phyloP scores from a whole-genome alignment of 1,284 basidiomycete genomes.

The Ustilago lituana region DNA sequence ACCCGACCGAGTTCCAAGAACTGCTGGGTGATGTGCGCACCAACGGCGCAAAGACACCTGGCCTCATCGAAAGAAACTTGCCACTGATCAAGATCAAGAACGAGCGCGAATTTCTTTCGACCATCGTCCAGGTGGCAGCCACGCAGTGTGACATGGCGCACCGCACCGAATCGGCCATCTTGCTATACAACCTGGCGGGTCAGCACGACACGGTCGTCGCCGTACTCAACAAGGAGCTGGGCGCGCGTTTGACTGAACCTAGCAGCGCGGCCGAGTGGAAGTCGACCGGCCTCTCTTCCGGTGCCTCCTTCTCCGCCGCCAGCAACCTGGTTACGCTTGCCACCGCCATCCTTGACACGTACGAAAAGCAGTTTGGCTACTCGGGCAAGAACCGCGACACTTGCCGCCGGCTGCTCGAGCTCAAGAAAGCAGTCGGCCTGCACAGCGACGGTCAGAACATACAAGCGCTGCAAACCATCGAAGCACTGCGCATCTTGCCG shows the following conservation, averaged over 20 bases:
- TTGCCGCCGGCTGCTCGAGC: conserved; percentile 75
- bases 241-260: conserved; percentile 71
- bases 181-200: conserved; percentile 92
- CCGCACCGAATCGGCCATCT: conserved; percentile 87
- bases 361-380: conserved; percentile 77
- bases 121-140: conserved; percentile 84
- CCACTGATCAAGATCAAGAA: conserved; percentile 79
- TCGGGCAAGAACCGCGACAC: conserved; percentile 78
- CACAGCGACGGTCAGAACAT: conserved; percentile 80
- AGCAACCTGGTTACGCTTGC: conserved; percentile 81
- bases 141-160: conserved; percentile 76
- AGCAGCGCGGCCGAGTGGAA: conserved; percentile 41
- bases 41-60: conserved; percentile 87
- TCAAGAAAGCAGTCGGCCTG: conserved; percentile 82
- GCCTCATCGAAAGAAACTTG: conserved; percentile 85
- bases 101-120: conserved; percentile 78
- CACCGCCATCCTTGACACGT: conserved; percentile 82
- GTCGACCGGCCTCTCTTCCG: conserved; percentile 32
- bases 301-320: conserved; percentile 72
- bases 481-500: conserved; percentile 87
- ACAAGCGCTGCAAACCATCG: conserved; percentile 83
- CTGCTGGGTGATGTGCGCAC: conserved; percentile 88
- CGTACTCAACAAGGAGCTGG: conserved; percentile 87
- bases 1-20: conserved; percentile 76
- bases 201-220: conserved; percentile 88